Base-by-base conservation (phyloP, 1,139 yeast genomes). In the Debaryomyces robertsiae region DNA sequence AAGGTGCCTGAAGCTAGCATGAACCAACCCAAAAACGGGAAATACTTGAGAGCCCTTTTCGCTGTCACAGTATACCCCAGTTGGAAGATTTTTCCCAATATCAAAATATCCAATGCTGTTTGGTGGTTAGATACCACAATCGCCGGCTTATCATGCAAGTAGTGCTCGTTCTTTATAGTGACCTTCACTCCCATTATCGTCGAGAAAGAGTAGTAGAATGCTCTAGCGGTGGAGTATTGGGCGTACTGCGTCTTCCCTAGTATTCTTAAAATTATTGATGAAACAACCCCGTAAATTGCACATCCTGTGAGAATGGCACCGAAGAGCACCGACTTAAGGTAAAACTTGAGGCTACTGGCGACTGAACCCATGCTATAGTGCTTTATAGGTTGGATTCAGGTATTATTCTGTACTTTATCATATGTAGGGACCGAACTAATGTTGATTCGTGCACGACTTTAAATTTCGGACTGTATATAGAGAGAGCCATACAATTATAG, bases 11-110 rank as follows among this genome's bases (percentile, higher is more conserved):
- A 83, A 15, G 90, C 75, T 18, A 81, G 59, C 98, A 93, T 70
- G 66, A 90, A 93, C 98, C 97, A 91, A 7, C 99, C 99, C 52
- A 93, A 73, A 55, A 94, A 78, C n/a, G 99, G 99, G 35, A 88
- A 73, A 57, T 79, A 89, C 55, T 86, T 82, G 55, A 93, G 75
- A 4, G 88, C 84, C 59, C 80, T 82, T 65, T 93, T 93, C 29
- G 97, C 94, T 2, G 98, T 93, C 36, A 94, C 96, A 6, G 94
- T 84, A 66, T 91, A 89, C 38, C 89, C 90, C 30, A 82, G 82
- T 42, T 96, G 96, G 73, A 94, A 94, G 30, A 88, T 63, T 50
- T 76, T 79, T 16, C 96, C 98, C 53, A 93, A 71, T 41, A 91
- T 63, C 39, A 84, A 72, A 43, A 93, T 79, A 60, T 93, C 98